Evolutionary conservation across 1,284 basidiomycete genomes (phyloP).

Genomic region (Volvariella volvacea): DNA sequence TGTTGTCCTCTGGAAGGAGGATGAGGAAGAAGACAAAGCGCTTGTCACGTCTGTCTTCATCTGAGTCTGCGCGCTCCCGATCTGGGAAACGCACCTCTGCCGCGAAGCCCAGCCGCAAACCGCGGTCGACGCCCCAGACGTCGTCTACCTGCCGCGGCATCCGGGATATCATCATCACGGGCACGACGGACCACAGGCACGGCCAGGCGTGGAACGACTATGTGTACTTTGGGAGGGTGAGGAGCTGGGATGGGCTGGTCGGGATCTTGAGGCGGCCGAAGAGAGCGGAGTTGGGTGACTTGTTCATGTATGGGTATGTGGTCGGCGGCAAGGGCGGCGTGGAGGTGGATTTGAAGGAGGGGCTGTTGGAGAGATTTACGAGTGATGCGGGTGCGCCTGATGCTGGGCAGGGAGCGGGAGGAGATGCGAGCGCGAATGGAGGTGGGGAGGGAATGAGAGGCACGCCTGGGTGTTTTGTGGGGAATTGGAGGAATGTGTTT

Average conservation of each 20-base stretch:
- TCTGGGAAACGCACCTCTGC: too few species aligned
- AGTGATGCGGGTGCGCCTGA: background rate
- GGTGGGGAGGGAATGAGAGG: background rate
- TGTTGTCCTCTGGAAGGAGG: slow-evolving; percentile 14
- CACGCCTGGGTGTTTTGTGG: slow-evolving; percentile 39
- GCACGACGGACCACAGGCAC: slow-evolving; percentile 50
- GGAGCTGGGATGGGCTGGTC: slow-evolving; percentile 63
- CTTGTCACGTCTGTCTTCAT: slow-evolving; percentile 2
- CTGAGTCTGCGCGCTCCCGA: background rate
- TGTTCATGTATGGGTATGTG: slow-evolving; percentile 66
- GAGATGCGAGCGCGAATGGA: background rate
- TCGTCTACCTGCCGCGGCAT: slow-evolving; percentile 40
- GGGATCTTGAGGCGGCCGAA: slow-evolving; percentile 43
- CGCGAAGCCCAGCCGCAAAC: too few species aligned
- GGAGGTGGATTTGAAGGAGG: background rate
- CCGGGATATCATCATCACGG: slow-evolving; percentile 51
- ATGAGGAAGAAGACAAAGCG: slow-evolving; percentile 15
- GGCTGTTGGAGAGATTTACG: background rate
- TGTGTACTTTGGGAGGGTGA: slow-evolving; percentile 56
- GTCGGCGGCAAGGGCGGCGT: slow-evolving; percentile 40
- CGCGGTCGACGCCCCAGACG: slow-evolving; percentile 11
- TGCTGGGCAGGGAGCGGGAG: background rate
- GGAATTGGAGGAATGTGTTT: slow-evolving; percentile 51
- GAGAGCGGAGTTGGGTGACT: slow-evolving; percentile 13
- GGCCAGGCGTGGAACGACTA: slow-evolving; percentile 55